Evolutionary conservation across 2,329 filamentous ascomycete species (phyloP).

Genomic region (Penicillium sp.): DNA sequence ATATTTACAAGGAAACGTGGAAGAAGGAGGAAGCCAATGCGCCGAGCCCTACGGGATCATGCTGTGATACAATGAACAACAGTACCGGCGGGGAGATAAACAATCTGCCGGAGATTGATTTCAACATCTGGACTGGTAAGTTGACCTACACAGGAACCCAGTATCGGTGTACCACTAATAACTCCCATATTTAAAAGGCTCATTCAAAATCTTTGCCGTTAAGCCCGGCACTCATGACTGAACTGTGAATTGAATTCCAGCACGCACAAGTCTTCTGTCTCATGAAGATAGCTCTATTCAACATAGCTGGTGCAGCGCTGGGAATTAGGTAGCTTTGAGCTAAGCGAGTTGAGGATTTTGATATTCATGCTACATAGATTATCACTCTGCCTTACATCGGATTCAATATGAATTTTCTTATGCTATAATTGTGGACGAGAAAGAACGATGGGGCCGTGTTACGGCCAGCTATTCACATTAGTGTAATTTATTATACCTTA

Average conservation of each 20-base stretch:
- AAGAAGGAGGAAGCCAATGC: background rate
- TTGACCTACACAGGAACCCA: background rate
- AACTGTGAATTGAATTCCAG: background rate
- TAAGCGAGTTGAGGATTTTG: background rate
- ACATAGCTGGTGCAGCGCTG: background rate
- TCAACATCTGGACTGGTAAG: slow-evolving; percentile 9
- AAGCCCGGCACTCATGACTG: slow-evolving; percentile 2
- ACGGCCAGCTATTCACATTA: background rate
- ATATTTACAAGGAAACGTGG: slow-evolving; percentile 8
- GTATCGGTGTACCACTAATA: background rate
- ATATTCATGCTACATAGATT: background rate
- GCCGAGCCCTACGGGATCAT: background rate
- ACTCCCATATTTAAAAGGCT: background rate
- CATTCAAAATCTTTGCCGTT: slow-evolving; percentile 6
- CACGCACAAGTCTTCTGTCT: background rate
- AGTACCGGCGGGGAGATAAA: background rate
- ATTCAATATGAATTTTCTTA: background rate
- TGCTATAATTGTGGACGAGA: background rate
- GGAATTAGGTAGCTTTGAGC: background rate
- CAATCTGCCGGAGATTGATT: slow-evolving; percentile 1
- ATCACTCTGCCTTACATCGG: background rate
- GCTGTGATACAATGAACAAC: background rate
- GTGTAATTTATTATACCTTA: background rate
- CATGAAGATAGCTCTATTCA: background rate
- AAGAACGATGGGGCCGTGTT: background rate